Evolutionary conservation across 495 filamentous ascomycete genomes (phyloP), one percentile per base, ranked within the genome.

Genomic region (Penicillium longicatenatum): DNA sequence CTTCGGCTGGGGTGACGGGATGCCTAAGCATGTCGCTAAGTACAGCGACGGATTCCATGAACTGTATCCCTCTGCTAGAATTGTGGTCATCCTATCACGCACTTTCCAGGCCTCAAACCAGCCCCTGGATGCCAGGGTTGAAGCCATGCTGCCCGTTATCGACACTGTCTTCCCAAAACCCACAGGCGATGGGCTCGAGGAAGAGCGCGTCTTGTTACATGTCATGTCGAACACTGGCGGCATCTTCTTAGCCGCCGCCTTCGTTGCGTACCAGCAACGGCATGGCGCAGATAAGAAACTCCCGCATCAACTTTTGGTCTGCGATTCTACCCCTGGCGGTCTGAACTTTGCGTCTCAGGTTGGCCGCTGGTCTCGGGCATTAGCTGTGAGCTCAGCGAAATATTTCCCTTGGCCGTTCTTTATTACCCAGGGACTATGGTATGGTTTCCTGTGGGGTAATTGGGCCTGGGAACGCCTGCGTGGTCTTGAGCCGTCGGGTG

Each of bases 1-100:
- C 30, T 83, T 78, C 58, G 76, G 77, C 65, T 85, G 82, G 82
- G 82, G 82, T 52, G 81, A 85, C 55, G 80, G 76, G 20, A 67
- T 59, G 19, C 77, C 80, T 0, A 82, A 82, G 49, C 65, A 82
- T 58, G 67, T 84, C n/a, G 56, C 69, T 57, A 85, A 85, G 59
- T 85, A 84, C 54, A 70, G 74, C 22, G 77, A 79, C 20, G 82
- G 82, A 12, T 85, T 75, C 62, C 67, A 71, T 26, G 65, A 70
- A n/a, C 73, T 84, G 10, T 83, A 70, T 55, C 82, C 82, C 0
- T 57, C 58, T 8, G 64, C 79, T 12, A 66, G 73, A 2, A 72
- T 80, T 44, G 57, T 84, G 11, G 75, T 81, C 21, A 72, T 82
- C 41, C 71, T 83, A 54, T 78, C 75, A 10, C 69, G 74, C 31